These are phyloP conservation scores for Euryodendron excelsum DNA, from an alignment of 148 eudicot species.

Conservation along the genomic window DNA sequence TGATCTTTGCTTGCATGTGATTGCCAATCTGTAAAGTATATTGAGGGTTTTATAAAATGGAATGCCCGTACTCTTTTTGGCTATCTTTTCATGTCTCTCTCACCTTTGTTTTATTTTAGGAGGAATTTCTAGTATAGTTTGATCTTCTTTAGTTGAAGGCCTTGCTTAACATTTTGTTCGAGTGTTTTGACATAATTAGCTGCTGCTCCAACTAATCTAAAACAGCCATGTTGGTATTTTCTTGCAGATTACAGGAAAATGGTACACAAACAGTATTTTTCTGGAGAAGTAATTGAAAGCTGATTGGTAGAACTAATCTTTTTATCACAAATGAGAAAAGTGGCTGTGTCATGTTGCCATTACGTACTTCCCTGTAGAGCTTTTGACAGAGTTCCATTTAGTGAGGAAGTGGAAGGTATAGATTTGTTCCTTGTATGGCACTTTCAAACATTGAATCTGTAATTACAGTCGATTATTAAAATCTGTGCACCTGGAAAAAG, in stretches of 20 bases:
- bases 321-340: background rate
- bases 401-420: background rate
- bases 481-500: background rate
- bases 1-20: background rate
- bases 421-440: background rate
- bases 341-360: background rate
- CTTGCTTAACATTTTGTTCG: background rate
- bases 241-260: constrained; percentile 46
- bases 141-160: background rate
- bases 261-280: constrained; percentile 39
- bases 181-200: background rate
- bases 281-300: constrained; percentile 36
- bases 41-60: background rate
- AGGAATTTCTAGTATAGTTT: background rate
- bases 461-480: constrained; percentile 2
- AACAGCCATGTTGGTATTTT: background rate
- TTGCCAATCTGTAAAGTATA: background rate
- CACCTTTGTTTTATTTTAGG: background rate
- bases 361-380: background rate
- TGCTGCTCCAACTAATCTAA: background rate
- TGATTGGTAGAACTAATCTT: constrained; percentile 22
- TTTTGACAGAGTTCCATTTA: background rate
- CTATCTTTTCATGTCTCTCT: background rate
- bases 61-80: background rate
- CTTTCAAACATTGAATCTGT: constrained; percentile 14